phyloP scores from a whole-genome alignment of 1,284 basidiomycete species.

The Trichosporon asahii region DNA sequence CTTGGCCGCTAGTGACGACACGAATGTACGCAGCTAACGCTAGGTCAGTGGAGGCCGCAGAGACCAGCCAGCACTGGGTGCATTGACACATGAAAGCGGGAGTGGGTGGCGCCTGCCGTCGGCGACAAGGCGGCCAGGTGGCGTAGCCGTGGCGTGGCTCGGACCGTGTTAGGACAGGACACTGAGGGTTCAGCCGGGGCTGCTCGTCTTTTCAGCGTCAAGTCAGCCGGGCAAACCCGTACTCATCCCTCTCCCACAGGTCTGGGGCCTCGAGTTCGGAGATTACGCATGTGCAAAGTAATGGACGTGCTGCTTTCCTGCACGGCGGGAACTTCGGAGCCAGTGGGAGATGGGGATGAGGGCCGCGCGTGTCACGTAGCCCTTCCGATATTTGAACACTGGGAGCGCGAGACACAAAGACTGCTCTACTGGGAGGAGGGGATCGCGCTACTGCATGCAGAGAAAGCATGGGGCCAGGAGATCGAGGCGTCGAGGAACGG shows the following conservation, averaged over 20 bases:
- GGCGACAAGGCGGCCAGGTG: background rate
- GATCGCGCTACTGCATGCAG: too few relatives aligned
- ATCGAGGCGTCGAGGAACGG: too few relatives aligned
- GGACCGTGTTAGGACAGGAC: background rate
- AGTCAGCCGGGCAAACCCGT: background rate
- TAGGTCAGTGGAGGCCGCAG: too few relatives aligned
- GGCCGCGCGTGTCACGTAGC: too few relatives aligned
- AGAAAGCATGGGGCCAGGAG: too few relatives aligned
- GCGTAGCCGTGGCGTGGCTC: background rate
- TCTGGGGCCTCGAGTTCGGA: background rate
- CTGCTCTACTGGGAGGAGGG: too few relatives aligned
- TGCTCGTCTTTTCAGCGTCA: background rate
- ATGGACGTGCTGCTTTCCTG: background rate
- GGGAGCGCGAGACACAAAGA: too few relatives aligned
- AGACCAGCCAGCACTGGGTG: background rate
- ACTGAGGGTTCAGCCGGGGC: background rate
- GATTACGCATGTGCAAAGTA: background rate
- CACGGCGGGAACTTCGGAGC: too few relatives aligned
- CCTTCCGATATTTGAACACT: too few relatives aligned
- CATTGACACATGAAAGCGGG: background rate
- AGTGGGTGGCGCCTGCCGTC: background rate
- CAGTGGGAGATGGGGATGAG: too few relatives aligned
- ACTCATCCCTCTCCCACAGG: background rate
- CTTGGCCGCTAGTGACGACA: too few relatives aligned
- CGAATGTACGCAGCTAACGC: too few relatives aligned